A percentile compares a stretch with the other conserved stretches of the same genome.
Conservation (phyloP, 1,284 basidiomycete species). For the Cryptococcus depauperatus region DNA sequence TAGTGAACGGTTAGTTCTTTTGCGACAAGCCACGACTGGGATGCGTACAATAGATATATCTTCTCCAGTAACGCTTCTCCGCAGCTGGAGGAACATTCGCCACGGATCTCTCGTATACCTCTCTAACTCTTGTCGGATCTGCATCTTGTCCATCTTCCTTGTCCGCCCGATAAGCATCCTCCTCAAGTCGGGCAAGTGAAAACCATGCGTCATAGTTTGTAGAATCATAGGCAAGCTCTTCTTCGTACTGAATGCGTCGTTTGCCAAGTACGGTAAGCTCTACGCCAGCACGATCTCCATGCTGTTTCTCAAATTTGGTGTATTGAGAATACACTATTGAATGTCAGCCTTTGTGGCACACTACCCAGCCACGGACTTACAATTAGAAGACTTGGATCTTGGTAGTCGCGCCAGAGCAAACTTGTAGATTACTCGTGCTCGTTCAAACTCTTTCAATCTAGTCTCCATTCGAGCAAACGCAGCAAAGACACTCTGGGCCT, state of each 20-base stretch:
- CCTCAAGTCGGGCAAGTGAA: slow-evolving; percentile 88
- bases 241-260: slow-evolving; percentile 93
- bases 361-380: slow-evolving; percentile 20
- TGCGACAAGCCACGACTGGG: background rate
- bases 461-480: slow-evolving; percentile 99
- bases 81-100: slow-evolving; percentile 79
- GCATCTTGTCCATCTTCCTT: slow-evolving; percentile 64
- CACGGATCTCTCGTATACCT: slow-evolving; percentile 95
- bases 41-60: slow-evolving; percentile 62
- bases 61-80: slow-evolving; percentile 61
- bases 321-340: slow-evolving; percentile 59
- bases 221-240: slow-evolving; percentile 77
- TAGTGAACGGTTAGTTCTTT: no score
- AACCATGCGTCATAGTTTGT: slow-evolving; percentile 98
- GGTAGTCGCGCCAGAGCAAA: slow-evolving; percentile 88
- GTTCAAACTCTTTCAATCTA: slow-evolving; percentile 87
- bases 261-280: slow-evolving; percentile 94
- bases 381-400: slow-evolving; percentile 69
- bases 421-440: slow-evolving; percentile 97
- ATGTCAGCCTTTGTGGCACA: slow-evolving; percentile 8
- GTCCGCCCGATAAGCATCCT: slow-evolving; percentile 69
- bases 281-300: slow-evolving; percentile 77
- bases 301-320: slow-evolving; percentile 97
- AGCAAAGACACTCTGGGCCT: slow-evolving; percentile 90
- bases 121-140: slow-evolving; percentile 59